Evolutionary conservation across 352 stramenopile species (phyloP).

Genomic region (Elongisporangium undulatum): DNA sequence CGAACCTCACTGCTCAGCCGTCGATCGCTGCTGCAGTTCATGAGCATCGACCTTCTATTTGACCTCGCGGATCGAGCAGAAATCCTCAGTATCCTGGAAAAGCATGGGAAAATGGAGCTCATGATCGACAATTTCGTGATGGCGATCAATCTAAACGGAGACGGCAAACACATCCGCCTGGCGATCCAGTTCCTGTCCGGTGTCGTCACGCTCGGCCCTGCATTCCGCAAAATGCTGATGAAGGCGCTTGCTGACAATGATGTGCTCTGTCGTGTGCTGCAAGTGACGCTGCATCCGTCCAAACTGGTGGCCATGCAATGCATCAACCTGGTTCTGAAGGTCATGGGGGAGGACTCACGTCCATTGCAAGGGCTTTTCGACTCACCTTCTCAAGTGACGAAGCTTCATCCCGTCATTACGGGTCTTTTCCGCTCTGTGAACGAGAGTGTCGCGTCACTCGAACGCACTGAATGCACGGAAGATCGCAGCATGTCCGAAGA

Average conservation of each 20-base stretch:
- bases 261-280: constrained; percentile 60
- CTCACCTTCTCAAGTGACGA: constrained; percentile 20
- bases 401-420: constrained; percentile 40
- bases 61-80: constrained; percentile 55
- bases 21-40: constrained; percentile 39
- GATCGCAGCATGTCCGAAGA: constrained; percentile 47
- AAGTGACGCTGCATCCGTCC: constrained; percentile 64
- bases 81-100: constrained; percentile 47
- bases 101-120: constrained; percentile 37
- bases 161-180: constrained; percentile 48
- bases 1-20: constrained; percentile 27
- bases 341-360: constrained; percentile 57
- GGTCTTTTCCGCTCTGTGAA: constrained; percentile 57
- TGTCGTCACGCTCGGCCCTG: constrained; percentile 41
- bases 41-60: constrained; percentile 64
- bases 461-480: constrained; percentile 35
- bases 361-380: constrained; percentile 46
- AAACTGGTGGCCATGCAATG: constrained; percentile 50
- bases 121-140: constrained; percentile 51
- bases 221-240: constrained; percentile 58
- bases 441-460: constrained; percentile 34
- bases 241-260: constrained; percentile 49
- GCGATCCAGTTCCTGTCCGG: constrained; percentile 58
- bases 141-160: constrained; percentile 66
- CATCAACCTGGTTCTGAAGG: constrained; percentile 48